A percentile compares a stretch with the other conserved stretches of the same genome.
These are phyloP conservation scores for Ilyonectria mors-panacis DNA, from an alignment of 2,329 filamentous ascomycete genomes.

Conservation along the genomic window DNA sequence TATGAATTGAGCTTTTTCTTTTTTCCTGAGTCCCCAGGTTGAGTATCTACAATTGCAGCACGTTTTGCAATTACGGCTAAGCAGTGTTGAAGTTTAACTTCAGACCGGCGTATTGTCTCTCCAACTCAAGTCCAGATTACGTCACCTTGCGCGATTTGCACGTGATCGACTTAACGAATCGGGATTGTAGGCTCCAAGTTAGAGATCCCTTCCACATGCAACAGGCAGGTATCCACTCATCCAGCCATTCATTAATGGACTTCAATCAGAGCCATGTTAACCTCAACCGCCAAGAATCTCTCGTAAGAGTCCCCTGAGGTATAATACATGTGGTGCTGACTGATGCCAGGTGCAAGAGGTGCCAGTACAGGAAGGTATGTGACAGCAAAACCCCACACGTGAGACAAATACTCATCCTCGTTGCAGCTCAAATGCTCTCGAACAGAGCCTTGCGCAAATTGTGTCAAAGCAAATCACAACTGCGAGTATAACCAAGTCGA, in stretches of 20 bases:
- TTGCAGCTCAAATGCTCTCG: constrained; percentile 29
- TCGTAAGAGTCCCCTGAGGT: not conserved
- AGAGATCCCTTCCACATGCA: not conserved
- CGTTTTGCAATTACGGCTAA: too few species aligned
- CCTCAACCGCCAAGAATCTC: not conserved
- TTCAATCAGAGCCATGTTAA: not conserved
- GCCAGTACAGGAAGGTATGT: constrained; percentile 29
- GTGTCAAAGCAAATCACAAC: constrained; percentile 12
- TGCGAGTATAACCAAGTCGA: constrained; percentile 32
- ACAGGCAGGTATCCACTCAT: not conserved
- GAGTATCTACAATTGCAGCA: too few species aligned
- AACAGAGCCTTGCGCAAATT: constrained; percentile 31
- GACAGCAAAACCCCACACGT: not conserved
- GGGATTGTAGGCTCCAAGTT: not conserved
- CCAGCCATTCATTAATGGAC: not conserved
- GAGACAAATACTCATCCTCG: not conserved
- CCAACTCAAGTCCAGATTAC: not conserved
- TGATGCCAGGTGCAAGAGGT: constrained; percentile 22
- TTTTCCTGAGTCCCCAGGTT: too few species aligned
- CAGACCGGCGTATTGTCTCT: not conserved
- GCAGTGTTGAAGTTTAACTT: too few species aligned
- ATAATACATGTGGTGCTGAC: not conserved
- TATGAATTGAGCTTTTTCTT: too few species aligned
- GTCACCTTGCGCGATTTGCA: not conserved
- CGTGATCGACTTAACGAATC: not conserved